Conservation (phyloP, 2,329 filamentous ascomycete species). For the Claviceps sp. region DNA sequence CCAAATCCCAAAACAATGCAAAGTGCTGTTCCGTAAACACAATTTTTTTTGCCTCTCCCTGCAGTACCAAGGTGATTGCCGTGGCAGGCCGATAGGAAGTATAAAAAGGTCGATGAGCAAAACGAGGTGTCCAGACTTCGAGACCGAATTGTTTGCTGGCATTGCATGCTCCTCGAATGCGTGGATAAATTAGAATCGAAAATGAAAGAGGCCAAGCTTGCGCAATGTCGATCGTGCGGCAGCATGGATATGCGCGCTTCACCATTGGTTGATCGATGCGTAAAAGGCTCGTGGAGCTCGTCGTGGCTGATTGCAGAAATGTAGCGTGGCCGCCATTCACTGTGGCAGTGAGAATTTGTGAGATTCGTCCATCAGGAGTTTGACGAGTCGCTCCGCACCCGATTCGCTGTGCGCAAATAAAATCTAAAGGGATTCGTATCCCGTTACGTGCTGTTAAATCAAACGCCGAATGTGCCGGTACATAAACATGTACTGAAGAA, state of each 20-base stretch:
- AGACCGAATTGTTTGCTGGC: not conserved
- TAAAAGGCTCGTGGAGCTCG: not conserved
- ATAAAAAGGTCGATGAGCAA: not conserved
- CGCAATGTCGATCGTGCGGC: not conserved
- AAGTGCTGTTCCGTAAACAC: constrained; percentile 14
- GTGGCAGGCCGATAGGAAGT: not conserved
- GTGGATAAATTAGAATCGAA: constrained; percentile 1
- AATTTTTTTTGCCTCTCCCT: constrained; percentile 10
- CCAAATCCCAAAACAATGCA: constrained; percentile 9
- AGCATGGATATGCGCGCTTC: not conserved
- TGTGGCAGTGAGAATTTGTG: not conserved
- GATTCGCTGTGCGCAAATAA: not conserved
- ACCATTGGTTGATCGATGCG: not conserved
- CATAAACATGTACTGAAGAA: constrained; percentile 16
- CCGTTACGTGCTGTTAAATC: constrained; percentile 1
- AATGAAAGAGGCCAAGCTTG: not conserved
- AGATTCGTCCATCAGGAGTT: not conserved
- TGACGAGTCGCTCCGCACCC: not conserved
- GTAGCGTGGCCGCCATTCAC: not conserved
- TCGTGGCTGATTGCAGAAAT: not conserved
- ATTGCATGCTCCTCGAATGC: not conserved
- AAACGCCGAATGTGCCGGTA: constrained; percentile 22
- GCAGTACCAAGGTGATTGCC: constrained; percentile 5
- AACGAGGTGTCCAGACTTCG: not conserved
- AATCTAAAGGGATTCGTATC: not conserved